These are phyloP conservation scores for Tricholomella constricta DNA, from an alignment of 768 basidiomycete species.

Conservation along the genomic window DNA sequence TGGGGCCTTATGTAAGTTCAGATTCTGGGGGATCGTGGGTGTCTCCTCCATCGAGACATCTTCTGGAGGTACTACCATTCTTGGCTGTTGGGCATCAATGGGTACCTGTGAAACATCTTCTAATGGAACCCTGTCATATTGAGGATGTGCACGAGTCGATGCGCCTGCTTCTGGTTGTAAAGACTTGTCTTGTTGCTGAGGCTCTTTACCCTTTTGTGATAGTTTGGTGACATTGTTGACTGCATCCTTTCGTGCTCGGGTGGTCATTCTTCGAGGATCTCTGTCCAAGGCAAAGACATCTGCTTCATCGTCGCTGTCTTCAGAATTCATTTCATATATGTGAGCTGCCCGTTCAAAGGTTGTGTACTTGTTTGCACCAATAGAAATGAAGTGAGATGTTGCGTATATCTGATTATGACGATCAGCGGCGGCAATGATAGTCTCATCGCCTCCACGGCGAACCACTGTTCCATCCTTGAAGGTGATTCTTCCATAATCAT, in stretches of 20 bases:
- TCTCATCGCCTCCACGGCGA: neutral
- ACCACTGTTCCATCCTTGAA: neutral
- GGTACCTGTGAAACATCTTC: too few species aligned
- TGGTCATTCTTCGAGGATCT: neutral
- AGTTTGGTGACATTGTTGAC: neutral
- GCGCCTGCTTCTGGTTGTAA: too few species aligned
- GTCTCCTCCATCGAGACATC: too few species aligned
- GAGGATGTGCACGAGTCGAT: too few species aligned
- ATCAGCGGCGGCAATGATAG: conserved; percentile 1
- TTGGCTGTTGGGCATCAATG: too few species aligned
- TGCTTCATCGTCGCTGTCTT: neutral
- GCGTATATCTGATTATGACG: neutral
- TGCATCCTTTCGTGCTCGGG: neutral
- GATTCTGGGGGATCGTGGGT: too few species aligned
- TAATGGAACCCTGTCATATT: too few species aligned
- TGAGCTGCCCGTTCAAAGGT: neutral
- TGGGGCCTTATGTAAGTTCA: too few species aligned
- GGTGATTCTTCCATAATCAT: neutral
- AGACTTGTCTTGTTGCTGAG: too few species aligned
- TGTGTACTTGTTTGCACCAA: neutral
- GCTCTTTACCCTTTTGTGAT: neutral
- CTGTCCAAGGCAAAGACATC: neutral
- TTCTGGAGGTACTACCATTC: too few species aligned
- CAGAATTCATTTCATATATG: neutral
- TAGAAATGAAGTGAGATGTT: neutral